A percentile compares a stretch with the other conserved stretches of the same genome.
Evolutionary conservation across 2,329 filamentous ascomycete genomes (phyloP).

Genomic region (Passalora sequoiae): DNA sequence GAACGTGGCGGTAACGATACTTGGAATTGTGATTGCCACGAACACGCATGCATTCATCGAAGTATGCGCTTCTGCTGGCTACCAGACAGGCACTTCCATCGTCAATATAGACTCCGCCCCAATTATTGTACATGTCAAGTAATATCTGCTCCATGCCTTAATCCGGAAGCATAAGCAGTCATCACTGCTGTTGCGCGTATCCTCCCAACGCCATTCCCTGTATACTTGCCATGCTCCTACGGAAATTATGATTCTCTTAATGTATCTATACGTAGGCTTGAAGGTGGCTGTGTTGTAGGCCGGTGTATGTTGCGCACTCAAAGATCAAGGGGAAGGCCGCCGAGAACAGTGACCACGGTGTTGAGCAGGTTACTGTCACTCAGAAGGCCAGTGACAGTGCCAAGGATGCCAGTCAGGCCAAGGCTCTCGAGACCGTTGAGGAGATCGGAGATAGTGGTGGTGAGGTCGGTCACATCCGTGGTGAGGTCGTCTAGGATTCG

Average conservation of each 20-base stretch:
- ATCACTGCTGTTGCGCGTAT: background rate
- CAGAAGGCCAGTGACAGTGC: conserved; percentile 12
- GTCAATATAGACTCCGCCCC: background rate
- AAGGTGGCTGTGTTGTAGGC: background rate
- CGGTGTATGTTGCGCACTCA: background rate
- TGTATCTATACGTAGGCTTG: background rate
- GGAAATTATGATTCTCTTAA: background rate
- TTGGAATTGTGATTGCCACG: background rate
- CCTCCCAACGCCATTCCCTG: background rate
- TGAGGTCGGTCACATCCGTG: conserved; percentile 6
- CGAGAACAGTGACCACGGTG: conserved; percentile 3
- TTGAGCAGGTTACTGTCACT: conserved; percentile 3
- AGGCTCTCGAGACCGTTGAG: conserved; percentile 13
- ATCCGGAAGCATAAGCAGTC: background rate
- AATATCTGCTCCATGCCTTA: background rate
- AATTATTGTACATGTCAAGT: background rate
- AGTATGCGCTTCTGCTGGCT: background rate
- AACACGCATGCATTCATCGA: background rate
- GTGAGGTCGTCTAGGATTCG: conserved; percentile 8
- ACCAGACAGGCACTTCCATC: background rate
- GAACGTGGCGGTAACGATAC: too few relatives aligned
- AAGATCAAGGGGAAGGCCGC: conserved; percentile 4
- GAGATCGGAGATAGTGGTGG: conserved; percentile 9
- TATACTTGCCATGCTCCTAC: too few relatives aligned
- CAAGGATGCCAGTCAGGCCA: conserved; percentile 12